Conservation (phyloP, 208 protist genomes). For the Trypanosoma congolense region DNA sequence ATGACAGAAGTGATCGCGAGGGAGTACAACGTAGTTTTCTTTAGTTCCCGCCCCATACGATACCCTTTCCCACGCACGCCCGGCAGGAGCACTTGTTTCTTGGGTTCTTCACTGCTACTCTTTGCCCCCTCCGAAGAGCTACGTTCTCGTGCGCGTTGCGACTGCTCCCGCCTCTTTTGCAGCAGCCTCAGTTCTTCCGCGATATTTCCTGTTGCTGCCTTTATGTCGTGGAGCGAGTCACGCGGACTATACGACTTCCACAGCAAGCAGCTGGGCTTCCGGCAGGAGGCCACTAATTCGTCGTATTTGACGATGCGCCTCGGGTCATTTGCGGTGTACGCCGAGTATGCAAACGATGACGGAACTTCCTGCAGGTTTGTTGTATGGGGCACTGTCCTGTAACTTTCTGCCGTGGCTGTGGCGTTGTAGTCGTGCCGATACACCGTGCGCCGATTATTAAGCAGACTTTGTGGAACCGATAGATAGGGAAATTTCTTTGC, state of each 20-base stretch:
- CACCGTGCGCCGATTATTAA: constrained; percentile 42
- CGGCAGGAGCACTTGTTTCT: constrained; percentile 34
- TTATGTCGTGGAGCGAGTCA: constrained; percentile 18
- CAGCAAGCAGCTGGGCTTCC: constrained; percentile 46
- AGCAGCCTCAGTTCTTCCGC: constrained; percentile 49
- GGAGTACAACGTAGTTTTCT: constrained; percentile 63
- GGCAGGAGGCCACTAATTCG: constrained; percentile 37
- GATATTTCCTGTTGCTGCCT: background rate
- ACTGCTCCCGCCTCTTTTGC: constrained; percentile 38
- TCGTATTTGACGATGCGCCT: constrained; percentile 46
- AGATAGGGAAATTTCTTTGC: constrained; percentile 71
- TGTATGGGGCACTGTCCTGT: constrained; percentile 52
- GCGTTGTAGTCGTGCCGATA: constrained; percentile 66
- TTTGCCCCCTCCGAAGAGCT: constrained; percentile 10
- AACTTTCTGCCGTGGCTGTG: constrained; percentile 23
- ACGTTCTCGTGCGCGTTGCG: constrained; percentile 16
- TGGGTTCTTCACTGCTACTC: background rate
- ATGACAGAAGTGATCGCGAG: constrained; percentile 67
- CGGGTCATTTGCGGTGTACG: constrained; percentile 58
- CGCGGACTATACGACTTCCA: constrained; percentile 48
- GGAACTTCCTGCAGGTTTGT: constrained; percentile 51
- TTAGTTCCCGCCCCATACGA: constrained; percentile 33
- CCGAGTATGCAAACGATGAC: constrained; percentile 69
- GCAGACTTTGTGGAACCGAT: constrained; percentile 42
- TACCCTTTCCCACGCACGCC: constrained; percentile 49